Evolutionary conservation across 78 protist species (phyloP).

Genomic region (Goniomonas avonlea): DNA sequence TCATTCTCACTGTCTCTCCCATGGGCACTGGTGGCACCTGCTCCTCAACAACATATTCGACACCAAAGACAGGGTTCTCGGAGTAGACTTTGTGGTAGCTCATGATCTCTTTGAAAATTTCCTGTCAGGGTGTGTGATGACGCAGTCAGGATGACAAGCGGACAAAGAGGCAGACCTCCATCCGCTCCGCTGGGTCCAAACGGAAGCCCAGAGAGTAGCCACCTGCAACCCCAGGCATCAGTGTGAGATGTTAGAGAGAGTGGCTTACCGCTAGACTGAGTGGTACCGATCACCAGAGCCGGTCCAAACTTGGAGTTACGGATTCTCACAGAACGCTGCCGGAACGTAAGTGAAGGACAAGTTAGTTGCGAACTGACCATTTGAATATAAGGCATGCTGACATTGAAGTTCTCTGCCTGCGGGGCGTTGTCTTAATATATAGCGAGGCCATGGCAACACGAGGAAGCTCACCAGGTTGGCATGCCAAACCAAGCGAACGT

Average conservation of each 20-base stretch:
- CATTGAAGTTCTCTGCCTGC: slow-evolving; percentile 78
- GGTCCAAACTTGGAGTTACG: slow-evolving; percentile 63
- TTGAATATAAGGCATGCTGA: slow-evolving; percentile 65
- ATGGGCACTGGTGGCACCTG: neutral
- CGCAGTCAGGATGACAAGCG: too few species aligned
- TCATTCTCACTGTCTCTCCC: too few species aligned
- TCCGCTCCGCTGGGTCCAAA: slow-evolving; percentile 15
- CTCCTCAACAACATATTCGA: slow-evolving; percentile 28
- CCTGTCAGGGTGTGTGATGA: neutral
- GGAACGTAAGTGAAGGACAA: neutral
- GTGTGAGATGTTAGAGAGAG: too few species aligned
- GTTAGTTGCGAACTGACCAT: neutral
- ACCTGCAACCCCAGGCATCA: too few species aligned
- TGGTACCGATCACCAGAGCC: slow-evolving; percentile 51
- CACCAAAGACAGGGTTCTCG: slow-evolving; percentile 40
- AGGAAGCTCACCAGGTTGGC: too few species aligned
- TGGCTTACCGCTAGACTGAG: slow-evolving; percentile 21
- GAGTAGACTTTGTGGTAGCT: slow-evolving; percentile 19
- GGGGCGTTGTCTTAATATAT: too few species aligned
- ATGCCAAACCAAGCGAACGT: slow-evolving; percentile 73
- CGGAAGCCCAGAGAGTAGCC: slow-evolving; percentile 60
- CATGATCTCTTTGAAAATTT: slow-evolving; percentile 9
- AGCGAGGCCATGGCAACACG: too few species aligned
- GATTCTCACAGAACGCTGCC: neutral
- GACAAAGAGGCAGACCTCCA: neutral